phyloP scores from a whole-genome alignment of 2,329 filamentous ascomycete genomes.

The Clonostachys rosea region DNA sequence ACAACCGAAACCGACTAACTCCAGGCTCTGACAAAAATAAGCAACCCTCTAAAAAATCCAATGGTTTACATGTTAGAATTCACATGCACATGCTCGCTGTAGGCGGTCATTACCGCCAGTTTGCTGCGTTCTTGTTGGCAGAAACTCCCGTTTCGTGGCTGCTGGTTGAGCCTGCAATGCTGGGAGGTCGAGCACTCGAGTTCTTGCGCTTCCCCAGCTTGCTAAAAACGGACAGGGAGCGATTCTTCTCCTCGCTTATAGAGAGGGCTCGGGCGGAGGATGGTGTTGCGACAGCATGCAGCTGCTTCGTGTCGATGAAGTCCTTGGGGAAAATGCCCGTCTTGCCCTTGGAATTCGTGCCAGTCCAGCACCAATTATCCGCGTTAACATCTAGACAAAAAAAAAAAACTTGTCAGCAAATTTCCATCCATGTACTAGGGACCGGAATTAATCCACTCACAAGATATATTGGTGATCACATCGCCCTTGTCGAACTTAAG shows the following conservation, averaged over 20 bases:
- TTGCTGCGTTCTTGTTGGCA: no score
- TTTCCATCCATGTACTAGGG: background rate
- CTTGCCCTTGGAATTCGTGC: slow-evolving; percentile 45
- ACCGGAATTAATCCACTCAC: slow-evolving; percentile 25
- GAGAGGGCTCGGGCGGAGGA: slow-evolving; percentile 19
- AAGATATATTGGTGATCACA: slow-evolving; percentile 59
- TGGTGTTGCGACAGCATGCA: slow-evolving; percentile 27
- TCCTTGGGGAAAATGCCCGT: slow-evolving; percentile 48
- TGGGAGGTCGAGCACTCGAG: slow-evolving; percentile 17
- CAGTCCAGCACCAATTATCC: slow-evolving; percentile 53
- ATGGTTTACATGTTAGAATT: no score
- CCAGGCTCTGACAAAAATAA: no score
- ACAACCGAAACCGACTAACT: no score
- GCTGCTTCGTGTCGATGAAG: slow-evolving; percentile 38
- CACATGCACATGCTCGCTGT: no score
- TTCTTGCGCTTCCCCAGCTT: slow-evolving; percentile 24
- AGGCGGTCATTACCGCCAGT: no score
- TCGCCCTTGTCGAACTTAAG: slow-evolving; percentile 63
- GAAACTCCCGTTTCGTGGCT: slow-evolving; percentile 13
- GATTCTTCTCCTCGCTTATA: slow-evolving; percentile 26
- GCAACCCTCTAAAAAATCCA: no score
- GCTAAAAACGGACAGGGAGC: slow-evolving; percentile 19
- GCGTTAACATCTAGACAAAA: slow-evolving; percentile 30
- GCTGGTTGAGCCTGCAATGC: slow-evolving; percentile 23
- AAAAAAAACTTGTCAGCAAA: slow-evolving; percentile 4